Conservation (phyloP, 2,329 filamentous ascomycete genomes). For the Penicillium sp. region DNA sequence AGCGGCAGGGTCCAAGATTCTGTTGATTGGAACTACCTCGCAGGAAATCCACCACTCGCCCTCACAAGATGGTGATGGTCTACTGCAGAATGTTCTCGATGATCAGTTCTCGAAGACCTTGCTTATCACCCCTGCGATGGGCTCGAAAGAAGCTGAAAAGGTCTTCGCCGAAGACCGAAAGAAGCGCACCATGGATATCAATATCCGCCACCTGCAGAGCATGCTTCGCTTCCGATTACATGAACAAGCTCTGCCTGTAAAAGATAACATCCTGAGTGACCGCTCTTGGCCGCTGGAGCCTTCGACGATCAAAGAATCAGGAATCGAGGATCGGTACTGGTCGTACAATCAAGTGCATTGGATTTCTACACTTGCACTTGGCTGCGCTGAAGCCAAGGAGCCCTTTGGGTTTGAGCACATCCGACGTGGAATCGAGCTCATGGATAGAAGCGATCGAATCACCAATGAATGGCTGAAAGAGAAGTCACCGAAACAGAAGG, state of each 20-base stretch:
- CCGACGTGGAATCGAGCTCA: conserved; percentile 33
- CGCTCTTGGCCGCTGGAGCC: conserved; percentile 31
- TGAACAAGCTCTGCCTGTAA: conserved; percentile 28
- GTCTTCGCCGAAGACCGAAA: conserved; percentile 50
- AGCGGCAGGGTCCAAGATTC: conserved; percentile 66
- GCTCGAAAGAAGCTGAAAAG: conserved; percentile 35
- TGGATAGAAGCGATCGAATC: conserved; percentile 41
- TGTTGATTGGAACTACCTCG: conserved; percentile 75
- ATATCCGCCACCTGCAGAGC: conserved; percentile 62
- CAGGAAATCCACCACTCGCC: conserved; percentile 45
- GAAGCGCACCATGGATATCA: conserved; percentile 53
- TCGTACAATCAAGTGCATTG: conserved; percentile 61
- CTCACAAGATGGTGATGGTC: conserved; percentile 43
- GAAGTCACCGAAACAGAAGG: conserved; percentile 28
- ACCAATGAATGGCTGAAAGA: conserved; percentile 38
- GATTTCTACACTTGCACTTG: conserved; percentile 54
- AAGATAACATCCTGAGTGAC: conserved; percentile 30
- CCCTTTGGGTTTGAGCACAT: conserved; percentile 39
- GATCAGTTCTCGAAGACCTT: conserved; percentile 53
- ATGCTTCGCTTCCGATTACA: conserved; percentile 52
- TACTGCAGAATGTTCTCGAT: conserved; percentile 45
- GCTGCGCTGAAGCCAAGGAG: conserved; percentile 44
- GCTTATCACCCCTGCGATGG: conserved; percentile 51
- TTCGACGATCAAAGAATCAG: conserved; percentile 32
- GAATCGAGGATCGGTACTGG: conserved; percentile 54